Percentiles rank a stretch among this genome's conserved stretches.
Conservation (phyloP, 2,329 filamentous ascomycete species). For the Aspergillus pseudoglaucus region DNA sequence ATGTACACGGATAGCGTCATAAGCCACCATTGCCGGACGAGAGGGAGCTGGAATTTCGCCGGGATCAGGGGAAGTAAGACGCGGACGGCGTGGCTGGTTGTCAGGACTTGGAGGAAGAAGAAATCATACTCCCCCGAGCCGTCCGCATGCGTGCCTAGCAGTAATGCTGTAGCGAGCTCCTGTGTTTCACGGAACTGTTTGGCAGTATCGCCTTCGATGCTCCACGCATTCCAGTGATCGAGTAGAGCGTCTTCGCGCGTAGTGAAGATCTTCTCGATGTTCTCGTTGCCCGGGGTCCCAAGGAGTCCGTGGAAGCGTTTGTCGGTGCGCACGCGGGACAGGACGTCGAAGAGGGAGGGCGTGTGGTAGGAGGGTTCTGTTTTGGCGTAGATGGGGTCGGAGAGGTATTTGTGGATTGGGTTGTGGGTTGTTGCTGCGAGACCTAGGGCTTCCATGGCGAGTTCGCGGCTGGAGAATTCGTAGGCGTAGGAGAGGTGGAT, state of each 20-base stretch:
- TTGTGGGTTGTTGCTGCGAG: slow-evolving; percentile 57
- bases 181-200: slow-evolving; percentile 69
- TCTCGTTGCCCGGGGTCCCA: slow-evolving; percentile 50
- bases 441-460: slow-evolving; percentile 81
- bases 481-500: slow-evolving; percentile 93
- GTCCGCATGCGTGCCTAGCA: slow-evolving; percentile 28
- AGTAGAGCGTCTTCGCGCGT: slow-evolving; percentile 64
- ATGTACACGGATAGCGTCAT: slow-evolving; percentile 74
- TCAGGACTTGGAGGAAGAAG: slow-evolving; percentile 74
- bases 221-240: slow-evolving; percentile 90
- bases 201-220: slow-evolving; percentile 57
- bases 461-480: slow-evolving; percentile 75
- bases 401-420: slow-evolving; percentile 56
- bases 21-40: slow-evolving; percentile 87
- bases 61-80: slow-evolving; percentile 75
- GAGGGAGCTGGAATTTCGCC: slow-evolving; percentile 59
- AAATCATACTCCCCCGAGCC: slow-evolving; percentile 63
- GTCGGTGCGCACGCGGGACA: slow-evolving; percentile 65
- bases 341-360: slow-evolving; percentile 61
- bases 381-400: slow-evolving; percentile 62
- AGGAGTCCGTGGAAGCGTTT: slow-evolving; percentile 63
- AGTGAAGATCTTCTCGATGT: slow-evolving; percentile 62
- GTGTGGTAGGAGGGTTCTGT: slow-evolving; percentile 55
- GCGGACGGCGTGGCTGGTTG: slow-evolving; percentile 81
- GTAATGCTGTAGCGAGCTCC: slow-evolving; percentile 44